Percentiles rank a stretch among this genome's conserved stretches.
phyloP scores from a whole-genome alignment of 163 green algal genomes.

The Scenedesmus sp. region DNA sequence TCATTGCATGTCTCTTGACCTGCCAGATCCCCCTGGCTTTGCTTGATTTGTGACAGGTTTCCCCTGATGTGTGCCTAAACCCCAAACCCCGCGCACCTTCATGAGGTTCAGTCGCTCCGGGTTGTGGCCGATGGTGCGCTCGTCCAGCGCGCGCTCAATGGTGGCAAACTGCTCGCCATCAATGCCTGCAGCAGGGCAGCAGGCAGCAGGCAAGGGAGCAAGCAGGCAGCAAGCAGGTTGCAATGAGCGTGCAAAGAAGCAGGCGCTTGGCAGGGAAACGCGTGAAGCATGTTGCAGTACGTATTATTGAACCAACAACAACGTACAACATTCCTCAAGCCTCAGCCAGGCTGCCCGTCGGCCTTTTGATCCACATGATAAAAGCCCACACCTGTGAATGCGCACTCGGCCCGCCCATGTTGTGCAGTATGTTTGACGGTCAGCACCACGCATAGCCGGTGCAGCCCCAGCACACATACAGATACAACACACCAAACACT shows the following conservation, averaged over 20 bases:
- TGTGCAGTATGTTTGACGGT: background rate
- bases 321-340: too few species aligned
- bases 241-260: too few species aligned
- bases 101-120: slow-evolving; percentile 95
- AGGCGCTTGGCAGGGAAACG: too few species aligned
- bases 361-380: too few species aligned
- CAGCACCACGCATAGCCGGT: too few species aligned
- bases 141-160: slow-evolving; percentile 94
- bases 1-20: too few species aligned
- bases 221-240: background rate
- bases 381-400: background rate
- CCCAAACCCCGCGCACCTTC: slow-evolving; percentile 71
- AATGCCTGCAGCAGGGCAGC: slow-evolving; percentile 32
- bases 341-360: too few species aligned
- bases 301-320: background rate
- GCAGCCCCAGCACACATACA: too few species aligned
- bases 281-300: background rate
- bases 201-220: background rate
- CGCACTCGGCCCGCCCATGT: background rate
- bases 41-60: too few species aligned
- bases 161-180: slow-evolving; percentile 77
- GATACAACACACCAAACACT: too few species aligned
- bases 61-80: background rate
- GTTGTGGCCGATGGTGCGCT: slow-evolving; percentile 98
- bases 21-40: too few species aligned